Percentiles rank a stretch among this genome's conserved stretches.
Evolutionary conservation across 177 flowering plant species (phyloP).

Genomic region (Vitis hybrid): DNA sequence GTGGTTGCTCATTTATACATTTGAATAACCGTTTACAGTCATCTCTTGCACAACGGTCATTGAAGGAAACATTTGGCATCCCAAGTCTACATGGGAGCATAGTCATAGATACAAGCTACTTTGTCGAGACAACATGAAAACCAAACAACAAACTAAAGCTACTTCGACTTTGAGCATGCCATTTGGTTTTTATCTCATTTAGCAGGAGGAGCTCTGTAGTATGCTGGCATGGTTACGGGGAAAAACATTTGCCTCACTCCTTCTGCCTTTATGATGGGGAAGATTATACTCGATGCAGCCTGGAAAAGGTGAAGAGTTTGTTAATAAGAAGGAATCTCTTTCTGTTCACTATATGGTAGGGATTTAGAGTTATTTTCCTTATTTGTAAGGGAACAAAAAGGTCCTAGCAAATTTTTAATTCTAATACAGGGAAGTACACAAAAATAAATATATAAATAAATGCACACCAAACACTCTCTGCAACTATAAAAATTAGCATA

Average conservation of each 20-base stretch:
- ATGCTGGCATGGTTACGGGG: conserved; percentile 61
- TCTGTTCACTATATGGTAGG: no score
- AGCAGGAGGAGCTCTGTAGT: conserved; percentile 50
- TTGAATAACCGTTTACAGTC: neutral
- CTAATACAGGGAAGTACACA: no score
- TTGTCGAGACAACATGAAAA: neutral
- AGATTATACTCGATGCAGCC: conserved; percentile 69
- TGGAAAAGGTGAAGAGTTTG: conserved; percentile 19
- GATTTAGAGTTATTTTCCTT: no score
- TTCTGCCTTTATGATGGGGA: conserved; percentile 75
- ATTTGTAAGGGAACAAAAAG: no score
- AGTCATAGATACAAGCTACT: neutral
- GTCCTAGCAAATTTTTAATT: no score
- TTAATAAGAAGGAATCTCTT: neutral
- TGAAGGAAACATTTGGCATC: neutral
- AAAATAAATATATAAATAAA: no score
- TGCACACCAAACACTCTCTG: no score
- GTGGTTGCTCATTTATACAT: neutral
- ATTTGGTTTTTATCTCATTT: conserved; percentile 20
- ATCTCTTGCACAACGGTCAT: neutral
- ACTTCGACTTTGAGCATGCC: neutral
- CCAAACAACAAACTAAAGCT: neutral
- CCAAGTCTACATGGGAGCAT: neutral
- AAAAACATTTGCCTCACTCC: conserved; percentile 81
- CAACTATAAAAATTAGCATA: no score